Evolutionary conservation across 257 asterid genomes (phyloP).

Genomic region (Solanum gracilifrons): DNA sequence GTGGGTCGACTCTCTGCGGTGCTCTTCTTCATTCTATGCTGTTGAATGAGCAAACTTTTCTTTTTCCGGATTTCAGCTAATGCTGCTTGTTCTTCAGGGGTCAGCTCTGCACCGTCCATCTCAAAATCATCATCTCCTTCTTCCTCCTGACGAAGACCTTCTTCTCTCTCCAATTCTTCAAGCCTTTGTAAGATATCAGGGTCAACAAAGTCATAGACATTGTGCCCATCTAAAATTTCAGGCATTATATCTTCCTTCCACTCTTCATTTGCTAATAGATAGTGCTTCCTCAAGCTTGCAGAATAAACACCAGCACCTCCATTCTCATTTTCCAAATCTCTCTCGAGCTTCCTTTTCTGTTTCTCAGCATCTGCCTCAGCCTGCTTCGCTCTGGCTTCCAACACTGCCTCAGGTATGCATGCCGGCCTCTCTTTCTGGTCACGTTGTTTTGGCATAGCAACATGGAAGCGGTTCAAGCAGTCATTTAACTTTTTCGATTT

Average conservation of each 20-base stretch:
- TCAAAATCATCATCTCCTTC: constrained; percentile 65
- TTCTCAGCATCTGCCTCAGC: constrained; percentile 50
- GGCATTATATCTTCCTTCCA: constrained; percentile 91
- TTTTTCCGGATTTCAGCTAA: constrained; percentile 69
- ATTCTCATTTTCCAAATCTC: constrained; percentile 83
- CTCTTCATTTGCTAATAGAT: constrained; percentile 68
- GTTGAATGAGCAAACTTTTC: constrained; percentile 65
- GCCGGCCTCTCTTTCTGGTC: constrained; percentile 79
- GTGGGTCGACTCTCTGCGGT: constrained; percentile 77
- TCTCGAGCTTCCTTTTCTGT: constrained; percentile 70
- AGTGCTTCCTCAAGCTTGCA: constrained; percentile 80
- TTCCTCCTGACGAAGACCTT: constrained; percentile 60
- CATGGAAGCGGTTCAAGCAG: constrained; percentile 85
- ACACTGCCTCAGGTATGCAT: constrained; percentile 77
- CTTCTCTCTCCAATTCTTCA: constrained; percentile 88
- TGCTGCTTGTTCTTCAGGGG: constrained; percentile 61
- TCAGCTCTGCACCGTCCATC: constrained; percentile 74
- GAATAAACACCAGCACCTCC: constrained; percentile 99
- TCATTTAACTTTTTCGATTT: constrained; percentile 79
- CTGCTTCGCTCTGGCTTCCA: constrained; percentile 64
- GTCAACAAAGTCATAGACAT: constrained; percentile 79
- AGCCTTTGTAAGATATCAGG: constrained; percentile 82
- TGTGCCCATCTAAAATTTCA: constrained; percentile 89
- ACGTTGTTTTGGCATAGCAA: constrained; percentile 84
- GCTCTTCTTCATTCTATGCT: constrained; percentile 80